Percentiles rank a stretch among this genome's conserved stretches.
These are phyloP conservation scores for Nidula niveotomentosa DNA, from an alignment of 1,284 basidiomycete species.

Conservation along the genomic window DNA sequence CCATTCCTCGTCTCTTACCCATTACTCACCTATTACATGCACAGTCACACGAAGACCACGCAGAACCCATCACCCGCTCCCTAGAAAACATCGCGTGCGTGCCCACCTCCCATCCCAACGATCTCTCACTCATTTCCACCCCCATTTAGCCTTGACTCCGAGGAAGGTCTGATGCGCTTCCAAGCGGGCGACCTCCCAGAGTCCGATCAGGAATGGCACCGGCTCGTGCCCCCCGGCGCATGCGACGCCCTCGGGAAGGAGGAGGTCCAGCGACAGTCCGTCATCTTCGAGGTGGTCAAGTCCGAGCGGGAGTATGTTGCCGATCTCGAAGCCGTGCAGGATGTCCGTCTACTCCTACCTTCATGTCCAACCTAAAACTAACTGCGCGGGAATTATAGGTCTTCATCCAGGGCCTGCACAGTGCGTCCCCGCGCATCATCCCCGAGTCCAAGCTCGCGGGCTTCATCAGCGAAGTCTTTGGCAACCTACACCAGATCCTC, in stretches of 20 bases:
- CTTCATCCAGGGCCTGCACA: conserved; percentile 62
- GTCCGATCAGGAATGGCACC: conserved; percentile 75
- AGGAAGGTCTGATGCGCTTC: conserved; percentile 63
- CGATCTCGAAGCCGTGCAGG: conserved; percentile 67
- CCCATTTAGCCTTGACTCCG: conserved; percentile 44
- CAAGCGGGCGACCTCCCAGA: conserved; percentile 61
- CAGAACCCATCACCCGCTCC: conserved; percentile 42
- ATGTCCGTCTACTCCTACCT: conserved; percentile 51
- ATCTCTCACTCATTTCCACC: conserved; percentile 10
- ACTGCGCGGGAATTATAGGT: conserved; percentile 39
- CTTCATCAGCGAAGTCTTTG: conserved; percentile 76
- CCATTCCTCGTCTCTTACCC: too few relatives aligned
- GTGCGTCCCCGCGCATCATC: conserved; percentile 58
- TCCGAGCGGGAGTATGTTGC: conserved; percentile 79
- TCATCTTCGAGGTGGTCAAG: conserved; percentile 82
- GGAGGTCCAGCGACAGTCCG: conserved; percentile 79
- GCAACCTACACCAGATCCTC: conserved; percentile 65
- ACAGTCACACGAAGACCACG: conserved; percentile 17
- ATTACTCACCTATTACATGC: conserved; percentile 5
- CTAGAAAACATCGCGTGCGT: conserved; percentile 58
- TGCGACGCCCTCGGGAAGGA: conserved; percentile 65
- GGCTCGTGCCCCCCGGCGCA: conserved; percentile 67
- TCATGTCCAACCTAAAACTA: conserved; percentile 5
- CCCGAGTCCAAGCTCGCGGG: conserved; percentile 43
- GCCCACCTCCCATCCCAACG: conserved; percentile 1